Evolutionary conservation across 2,329 filamentous ascomycete species (phyloP), one percentile per base, ranked within the genome.

Genomic region (Tolypocladium capitatum): DNA sequence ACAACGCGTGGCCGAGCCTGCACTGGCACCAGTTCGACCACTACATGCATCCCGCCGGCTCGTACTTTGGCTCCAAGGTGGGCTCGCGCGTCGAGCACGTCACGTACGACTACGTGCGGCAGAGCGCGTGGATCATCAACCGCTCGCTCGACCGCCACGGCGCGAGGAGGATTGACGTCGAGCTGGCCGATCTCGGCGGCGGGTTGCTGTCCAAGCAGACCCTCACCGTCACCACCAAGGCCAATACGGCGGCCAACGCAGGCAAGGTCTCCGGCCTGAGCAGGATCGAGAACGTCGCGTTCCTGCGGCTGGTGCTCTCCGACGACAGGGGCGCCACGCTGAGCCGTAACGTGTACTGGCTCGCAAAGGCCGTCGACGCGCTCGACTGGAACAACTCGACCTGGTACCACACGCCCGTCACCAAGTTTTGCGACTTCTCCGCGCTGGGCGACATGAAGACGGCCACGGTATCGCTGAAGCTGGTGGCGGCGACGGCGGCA

Each of bases 11-110:
- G 78, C 80, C 80, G 0, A 75, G 70, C 47, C 62, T 83, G 28
- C 80, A 83, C 56, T 84, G 80, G 80, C 76, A 78, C 46, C 61
- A 81, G 6, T 81, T 81, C 56, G 80, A 83, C 53, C 78, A 78
- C 58, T 82, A 82, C 52, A 60, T 81, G 36, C 73, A 71, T 21
- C 72, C 78, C 0, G 73, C 70, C 0, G 80, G 76, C 0, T 69
- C 74, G 0, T 83, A 78, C 51, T 83, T 74, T 49, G 80, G 80
- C 3, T 69, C 71, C 16, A 81, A 82, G 57, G 59, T 69, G 0
- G 77, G 67, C 0, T 59, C 61, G 1, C 63, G 74, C 0, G 18
- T 60, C 1, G 77, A 83, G 55, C 75, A 80, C 43, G 70, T 76
- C 0, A 69, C 70, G 0, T 81, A 74, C 55, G 71, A 81, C 54